These are phyloP conservation scores for Hirschioporus abietinus DNA, from an alignment of 768 basidiomycete genomes.

Conservation along the genomic window DNA sequence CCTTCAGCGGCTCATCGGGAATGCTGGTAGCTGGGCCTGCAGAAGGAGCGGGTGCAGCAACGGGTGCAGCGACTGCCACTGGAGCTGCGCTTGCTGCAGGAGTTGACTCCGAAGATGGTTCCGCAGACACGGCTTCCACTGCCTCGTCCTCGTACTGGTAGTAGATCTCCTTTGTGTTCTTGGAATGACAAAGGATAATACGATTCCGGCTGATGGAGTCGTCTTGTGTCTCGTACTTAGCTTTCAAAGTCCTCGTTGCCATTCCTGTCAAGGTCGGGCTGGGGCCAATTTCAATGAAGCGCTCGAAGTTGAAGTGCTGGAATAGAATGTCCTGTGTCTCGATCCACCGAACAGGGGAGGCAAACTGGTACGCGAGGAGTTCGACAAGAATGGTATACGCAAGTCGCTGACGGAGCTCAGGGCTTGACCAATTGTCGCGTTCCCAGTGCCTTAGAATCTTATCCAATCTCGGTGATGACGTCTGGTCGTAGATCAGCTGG, in stretches of 20 bases:
- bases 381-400: slow-evolving; percentile 97
- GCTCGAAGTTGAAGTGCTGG: slow-evolving; percentile 79
- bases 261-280: slow-evolving; percentile 95
- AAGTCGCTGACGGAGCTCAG: slow-evolving; percentile 83
- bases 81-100: slow-evolving; percentile 33
- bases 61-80: slow-evolving; percentile 35
- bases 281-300: slow-evolving; percentile 93
- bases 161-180: slow-evolving; percentile 95
- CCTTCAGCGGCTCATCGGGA: slow-evolving; percentile 89
- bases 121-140: slow-evolving; percentile 32
- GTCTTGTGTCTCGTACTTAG: slow-evolving; percentile 89
- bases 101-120: slow-evolving; percentile 26
- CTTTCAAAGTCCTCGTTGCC: slow-evolving; percentile 85
- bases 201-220: slow-evolving; percentile 78
- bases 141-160: slow-evolving; percentile 93
- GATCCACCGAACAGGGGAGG: slow-evolving; percentile 98
- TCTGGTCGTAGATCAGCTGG: slow-evolving; percentile 95
- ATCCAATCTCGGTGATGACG: slow-evolving; percentile 89
- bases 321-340: slow-evolving; percentile 97
- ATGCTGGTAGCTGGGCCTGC: slow-evolving; percentile 66
- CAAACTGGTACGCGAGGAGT: slow-evolving; percentile 95
- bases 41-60: slow-evolving; percentile 38
- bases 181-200: slow-evolving; percentile 86
- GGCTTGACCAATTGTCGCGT: slow-evolving; percentile 77
- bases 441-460: slow-evolving; percentile 96